Percentiles rank a stretch among this genome's conserved stretches.
These are phyloP conservation scores for Bertia moriformis DNA, from an alignment of 2,329 filamentous ascomycete genomes.

Conservation along the genomic window DNA sequence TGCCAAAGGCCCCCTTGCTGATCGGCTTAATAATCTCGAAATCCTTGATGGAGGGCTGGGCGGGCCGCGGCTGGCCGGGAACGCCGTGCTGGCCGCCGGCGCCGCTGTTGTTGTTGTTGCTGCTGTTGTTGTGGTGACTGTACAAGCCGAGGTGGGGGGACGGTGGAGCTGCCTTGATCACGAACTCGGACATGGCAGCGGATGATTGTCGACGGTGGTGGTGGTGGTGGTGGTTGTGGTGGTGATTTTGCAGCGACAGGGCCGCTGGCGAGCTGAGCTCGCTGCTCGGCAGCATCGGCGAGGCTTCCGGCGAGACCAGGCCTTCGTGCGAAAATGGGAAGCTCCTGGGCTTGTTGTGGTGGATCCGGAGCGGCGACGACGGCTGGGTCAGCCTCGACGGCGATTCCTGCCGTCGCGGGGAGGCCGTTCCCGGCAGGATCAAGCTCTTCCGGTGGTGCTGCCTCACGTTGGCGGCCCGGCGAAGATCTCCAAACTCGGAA, in stretches of 20 bases:
- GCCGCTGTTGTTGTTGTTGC: too few relatives aligned
- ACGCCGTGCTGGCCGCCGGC: too few relatives aligned
- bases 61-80: slow-evolving; percentile 70
- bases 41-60: slow-evolving; percentile 93
- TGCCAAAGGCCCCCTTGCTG: slow-evolving; percentile 95
- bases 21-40: slow-evolving; percentile 99
- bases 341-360: slow-evolving; percentile 67
- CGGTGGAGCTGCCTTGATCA: slow-evolving; percentile 54
- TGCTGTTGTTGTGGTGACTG: slow-evolving; percentile 31
- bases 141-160: slow-evolving; percentile 78
- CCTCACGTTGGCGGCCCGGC: neutral
- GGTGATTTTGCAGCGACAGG: slow-evolving; percentile 13
- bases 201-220: slow-evolving; percentile 87
- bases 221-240: slow-evolving; percentile 24
- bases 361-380: slow-evolving; percentile 72
- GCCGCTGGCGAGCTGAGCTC: neutral
- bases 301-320: neutral
- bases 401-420: slow-evolving; percentile 74
- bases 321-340: neutral
- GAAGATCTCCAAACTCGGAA: slow-evolving; percentile 55
- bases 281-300: neutral
- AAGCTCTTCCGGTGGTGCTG: slow-evolving; percentile 75
- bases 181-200: slow-evolving; percentile 57
- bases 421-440: slow-evolving; percentile 64
- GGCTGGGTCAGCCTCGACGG: slow-evolving; percentile 64